Percentiles rank a stretch among this genome's conserved stretches.
Conservation (phyloP, 805 yeast genomes). For the Cyberlindnera euphorbiiphila region DNA sequence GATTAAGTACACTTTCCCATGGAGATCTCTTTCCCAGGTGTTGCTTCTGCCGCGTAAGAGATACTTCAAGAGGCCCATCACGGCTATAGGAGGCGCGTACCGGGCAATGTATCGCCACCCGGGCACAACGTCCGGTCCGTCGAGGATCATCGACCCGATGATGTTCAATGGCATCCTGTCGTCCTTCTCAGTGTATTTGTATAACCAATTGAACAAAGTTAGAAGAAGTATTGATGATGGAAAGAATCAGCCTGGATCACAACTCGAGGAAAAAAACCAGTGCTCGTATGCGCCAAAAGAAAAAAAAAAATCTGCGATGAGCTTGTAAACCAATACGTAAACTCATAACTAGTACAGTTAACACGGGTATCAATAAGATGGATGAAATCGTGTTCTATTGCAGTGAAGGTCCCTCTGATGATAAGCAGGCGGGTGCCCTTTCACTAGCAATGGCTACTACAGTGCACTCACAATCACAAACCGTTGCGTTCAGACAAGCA, state of each 20-base stretch:
- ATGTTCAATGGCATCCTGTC: constrained; percentile 86
- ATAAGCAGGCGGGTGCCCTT: constrained; percentile 42
- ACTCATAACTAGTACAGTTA: too few species aligned
- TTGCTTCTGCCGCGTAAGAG: constrained; percentile 78
- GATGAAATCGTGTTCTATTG: constrained; percentile 49
- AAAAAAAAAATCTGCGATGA: constrained; percentile 7
- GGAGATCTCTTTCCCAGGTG: constrained; percentile 90
- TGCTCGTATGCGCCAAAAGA: constrained; percentile 3
- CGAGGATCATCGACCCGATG: constrained; percentile 58
- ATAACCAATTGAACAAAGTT: too few species aligned
- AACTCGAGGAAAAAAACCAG: too few species aligned
- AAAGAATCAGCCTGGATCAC: too few species aligned
- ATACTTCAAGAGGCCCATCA: constrained; percentile 51
- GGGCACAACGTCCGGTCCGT: constrained; percentile 76
- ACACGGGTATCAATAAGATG: too few species aligned
- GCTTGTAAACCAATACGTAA: too few species aligned
- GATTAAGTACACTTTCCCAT: constrained; percentile 78
- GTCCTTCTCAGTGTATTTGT: too few species aligned
- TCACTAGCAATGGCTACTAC: constrained; percentile 40
- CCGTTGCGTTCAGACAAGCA: constrained; percentile 44
- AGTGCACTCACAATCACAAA: constrained; percentile 39
- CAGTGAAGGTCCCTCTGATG: constrained; percentile 40
- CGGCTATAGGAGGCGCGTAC: constrained; percentile 53
- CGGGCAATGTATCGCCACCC: constrained; percentile 58
- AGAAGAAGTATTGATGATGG: too few species aligned